A percentile compares a stretch with the other conserved stretches of the same genome.
Conservation (phyloP, 192 early-diverging fungal genomes). For the Physocladia obscura region DNA sequence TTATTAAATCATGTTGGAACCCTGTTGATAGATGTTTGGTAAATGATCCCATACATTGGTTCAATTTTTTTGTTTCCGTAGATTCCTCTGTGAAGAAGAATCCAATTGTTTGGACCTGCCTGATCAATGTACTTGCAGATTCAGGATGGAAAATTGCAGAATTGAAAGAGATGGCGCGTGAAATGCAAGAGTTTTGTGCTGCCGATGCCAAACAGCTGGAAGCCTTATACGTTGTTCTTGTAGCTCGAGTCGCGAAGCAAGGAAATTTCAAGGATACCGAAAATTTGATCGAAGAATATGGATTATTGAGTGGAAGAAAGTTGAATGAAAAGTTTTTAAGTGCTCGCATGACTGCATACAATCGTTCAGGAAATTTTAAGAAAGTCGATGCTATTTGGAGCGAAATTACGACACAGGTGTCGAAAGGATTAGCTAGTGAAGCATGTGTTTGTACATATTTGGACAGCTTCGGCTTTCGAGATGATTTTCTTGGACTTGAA, state of each 20-base stretch:
- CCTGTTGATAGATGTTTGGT: no score
- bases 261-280: neutral
- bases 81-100: neutral
- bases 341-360: conserved; percentile 1
- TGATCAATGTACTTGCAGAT: no score
- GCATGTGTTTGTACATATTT: conserved; percentile 3
- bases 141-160: no score
- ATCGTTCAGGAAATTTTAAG: neutral
- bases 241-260: neutral
- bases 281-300: neutral
- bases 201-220: neutral
- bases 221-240: neutral
- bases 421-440: neutral
- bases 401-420: neutral
- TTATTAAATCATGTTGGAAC: no score
- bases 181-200: neutral
- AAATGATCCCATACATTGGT: no score
- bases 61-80: neutral
- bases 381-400: conserved; percentile 8
- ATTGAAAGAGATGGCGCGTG: no score
- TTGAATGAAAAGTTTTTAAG: neutral
- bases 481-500: neutral
- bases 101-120: no score
- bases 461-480: conserved; percentile 19
- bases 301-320: neutral